These are phyloP conservation scores for Polychaeton citri DNA, from an alignment of 2,329 filamentous ascomycete genomes.

Conservation along the genomic window DNA sequence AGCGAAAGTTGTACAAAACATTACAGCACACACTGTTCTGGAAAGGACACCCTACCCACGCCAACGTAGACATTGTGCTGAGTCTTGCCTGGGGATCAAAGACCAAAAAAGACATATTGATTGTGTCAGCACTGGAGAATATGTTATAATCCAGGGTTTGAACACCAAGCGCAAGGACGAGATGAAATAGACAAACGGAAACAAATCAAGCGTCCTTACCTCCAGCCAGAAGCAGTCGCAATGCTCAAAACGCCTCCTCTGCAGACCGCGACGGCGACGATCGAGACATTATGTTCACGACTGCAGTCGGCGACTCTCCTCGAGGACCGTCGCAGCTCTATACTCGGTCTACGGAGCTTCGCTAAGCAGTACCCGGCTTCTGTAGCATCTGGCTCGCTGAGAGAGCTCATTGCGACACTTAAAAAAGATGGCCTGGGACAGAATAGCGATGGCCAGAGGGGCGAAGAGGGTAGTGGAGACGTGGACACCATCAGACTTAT, in stretches of 20 bases:
- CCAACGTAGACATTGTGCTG: too few species aligned
- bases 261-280: slow-evolving; percentile 92
- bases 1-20: too few species aligned
- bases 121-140: too few species aligned
- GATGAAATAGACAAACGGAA: not conserved
- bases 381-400: slow-evolving; percentile 82
- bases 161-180: too few species aligned
- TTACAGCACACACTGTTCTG: too few species aligned
- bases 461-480: slow-evolving; percentile 38
- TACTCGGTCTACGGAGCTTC: slow-evolving; percentile 85
- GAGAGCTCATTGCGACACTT: slow-evolving; percentile 73
- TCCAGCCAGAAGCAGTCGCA: slow-evolving; percentile 8
- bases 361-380: slow-evolving; percentile 93
- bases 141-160: too few species aligned
- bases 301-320: slow-evolving; percentile 80
- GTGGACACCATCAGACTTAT: slow-evolving; percentile 93
- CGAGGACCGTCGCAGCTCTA: slow-evolving; percentile 86
- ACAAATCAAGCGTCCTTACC: slow-evolving; percentile 2
- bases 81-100: too few species aligned
- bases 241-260: slow-evolving; percentile 67
- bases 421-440: slow-evolving; percentile 51
- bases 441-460: slow-evolving; percentile 32
- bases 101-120: too few species aligned
- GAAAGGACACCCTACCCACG: too few species aligned
- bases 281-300: slow-evolving; percentile 75